phyloP scores from a whole-genome alignment of 1,284 basidiomycete species.

The Papiliotrema terrestris region DNA sequence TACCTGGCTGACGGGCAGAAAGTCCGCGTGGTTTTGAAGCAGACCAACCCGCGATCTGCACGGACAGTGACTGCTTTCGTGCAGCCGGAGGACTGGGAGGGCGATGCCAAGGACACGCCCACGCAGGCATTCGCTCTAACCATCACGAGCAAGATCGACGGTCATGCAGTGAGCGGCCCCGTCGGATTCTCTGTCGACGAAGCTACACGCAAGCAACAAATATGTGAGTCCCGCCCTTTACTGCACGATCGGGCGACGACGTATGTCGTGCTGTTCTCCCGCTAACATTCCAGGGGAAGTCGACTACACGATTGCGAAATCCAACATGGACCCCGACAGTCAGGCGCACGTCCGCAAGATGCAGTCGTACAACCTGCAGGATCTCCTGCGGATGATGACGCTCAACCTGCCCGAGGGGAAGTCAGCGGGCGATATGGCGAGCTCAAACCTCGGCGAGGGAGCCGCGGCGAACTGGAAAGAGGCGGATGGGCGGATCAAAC shows the following conservation, averaged over 20 bases:
- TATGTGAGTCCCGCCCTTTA: slow-evolving; percentile 23
- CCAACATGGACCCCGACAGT: slow-evolving; percentile 13
- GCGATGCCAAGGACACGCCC: slow-evolving; percentile 39
- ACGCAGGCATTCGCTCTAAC: slow-evolving; percentile 52
- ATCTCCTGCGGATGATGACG: slow-evolving; percentile 25
- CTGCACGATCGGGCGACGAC: background rate
- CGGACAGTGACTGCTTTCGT: slow-evolving; percentile 62
- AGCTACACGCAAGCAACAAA: slow-evolving; percentile 16
- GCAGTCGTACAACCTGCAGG: slow-evolving; percentile 13
- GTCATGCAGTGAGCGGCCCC: slow-evolving; percentile 25
- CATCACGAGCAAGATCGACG: slow-evolving; percentile 46
- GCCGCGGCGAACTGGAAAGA: slow-evolving; percentile 23
- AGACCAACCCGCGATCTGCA: slow-evolving; percentile 57
- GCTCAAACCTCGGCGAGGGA: background rate
- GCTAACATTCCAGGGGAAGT: slow-evolving; percentile 31
- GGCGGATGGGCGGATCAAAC: slow-evolving; percentile 21
- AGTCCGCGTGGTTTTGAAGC: slow-evolving; percentile 51
- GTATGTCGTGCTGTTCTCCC: background rate
- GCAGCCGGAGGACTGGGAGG: slow-evolving; percentile 58
- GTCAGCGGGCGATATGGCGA: slow-evolving; percentile 35
- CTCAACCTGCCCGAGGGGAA: slow-evolving; percentile 41
- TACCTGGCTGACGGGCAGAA: slow-evolving; percentile 6
- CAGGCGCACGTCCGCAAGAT: slow-evolving; percentile 11
- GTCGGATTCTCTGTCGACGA: slow-evolving; percentile 26
- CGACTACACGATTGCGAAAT: slow-evolving; percentile 30